Conservation (phyloP, 1,284 basidiomycete species). For the Moniliella sp. region DNA sequence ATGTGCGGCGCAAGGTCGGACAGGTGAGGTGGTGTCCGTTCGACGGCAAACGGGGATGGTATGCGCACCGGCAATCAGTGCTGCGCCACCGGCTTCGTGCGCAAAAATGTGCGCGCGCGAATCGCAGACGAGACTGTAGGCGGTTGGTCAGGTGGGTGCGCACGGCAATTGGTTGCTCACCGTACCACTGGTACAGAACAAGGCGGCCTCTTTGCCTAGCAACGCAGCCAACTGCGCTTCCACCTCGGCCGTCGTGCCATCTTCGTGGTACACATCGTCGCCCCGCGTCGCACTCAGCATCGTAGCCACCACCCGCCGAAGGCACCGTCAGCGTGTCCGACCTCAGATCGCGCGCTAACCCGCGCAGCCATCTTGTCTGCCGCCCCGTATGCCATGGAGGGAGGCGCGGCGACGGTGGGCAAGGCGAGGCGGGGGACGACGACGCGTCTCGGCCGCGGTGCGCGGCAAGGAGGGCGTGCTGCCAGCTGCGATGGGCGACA, state of each 20-base stretch:
- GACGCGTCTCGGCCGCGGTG: too few species aligned
- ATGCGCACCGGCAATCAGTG: constrained; percentile 69
- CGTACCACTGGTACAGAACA: constrained; percentile 70
- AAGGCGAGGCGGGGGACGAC: too few species aligned
- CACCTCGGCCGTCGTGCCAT: constrained; percentile 19
- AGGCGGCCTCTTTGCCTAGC: constrained; percentile 63
- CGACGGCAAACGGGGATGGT: constrained; percentile 44
- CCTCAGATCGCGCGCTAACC: constrained; percentile 17
- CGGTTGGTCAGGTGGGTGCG: constrained; percentile 69
- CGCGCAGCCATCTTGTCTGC: too few species aligned
- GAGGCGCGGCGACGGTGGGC: too few species aligned
- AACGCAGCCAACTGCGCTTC: constrained; percentile 40
- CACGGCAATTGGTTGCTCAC: constrained; percentile 72
- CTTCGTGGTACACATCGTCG: constrained; percentile 38
- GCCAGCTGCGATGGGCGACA: too few species aligned
- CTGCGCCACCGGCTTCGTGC: constrained; percentile 65
- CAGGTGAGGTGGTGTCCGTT: constrained; percentile 73
- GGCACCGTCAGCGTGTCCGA: constrained; percentile 40
- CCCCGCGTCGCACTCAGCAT: constrained; percentile 39
- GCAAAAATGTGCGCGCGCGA: constrained; percentile 27
- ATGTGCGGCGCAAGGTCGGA: constrained; percentile 47
- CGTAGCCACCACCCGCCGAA: constrained; percentile 37
- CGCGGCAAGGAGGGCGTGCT: too few species aligned
- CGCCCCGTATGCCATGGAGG: too few species aligned
- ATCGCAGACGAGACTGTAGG: constrained; percentile 44